Conservation (phyloP, 2,329 filamentous ascomycete genomes). For the Aphanocladium album region DNA sequence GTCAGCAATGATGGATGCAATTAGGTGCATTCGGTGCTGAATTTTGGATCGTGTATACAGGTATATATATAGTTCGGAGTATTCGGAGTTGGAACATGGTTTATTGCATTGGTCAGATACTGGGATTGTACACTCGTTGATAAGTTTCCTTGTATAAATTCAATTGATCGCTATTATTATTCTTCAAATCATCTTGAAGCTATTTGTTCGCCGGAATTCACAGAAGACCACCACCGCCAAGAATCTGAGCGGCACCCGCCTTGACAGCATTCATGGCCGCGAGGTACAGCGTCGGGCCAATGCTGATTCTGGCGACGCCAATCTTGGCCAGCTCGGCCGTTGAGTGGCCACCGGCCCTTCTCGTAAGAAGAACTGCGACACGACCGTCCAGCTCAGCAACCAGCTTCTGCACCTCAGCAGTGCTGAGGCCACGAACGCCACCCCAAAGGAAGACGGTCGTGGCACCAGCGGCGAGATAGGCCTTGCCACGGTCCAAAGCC, state of each 20-base stretch:
- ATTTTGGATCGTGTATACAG: background rate
- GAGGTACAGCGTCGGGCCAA: constrained; percentile 44
- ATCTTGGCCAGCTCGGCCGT: constrained; percentile 40
- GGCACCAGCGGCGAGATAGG: constrained; percentile 54
- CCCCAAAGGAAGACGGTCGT: constrained; percentile 59
- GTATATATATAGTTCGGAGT: background rate
- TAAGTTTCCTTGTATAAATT: background rate
- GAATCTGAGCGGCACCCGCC: constrained; percentile 27
- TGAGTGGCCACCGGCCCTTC: constrained; percentile 33
- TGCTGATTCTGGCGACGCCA: constrained; percentile 51
- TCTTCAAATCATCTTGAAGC: background rate
- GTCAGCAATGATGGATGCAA: background rate
- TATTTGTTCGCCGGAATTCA: background rate
- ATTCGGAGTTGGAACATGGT: background rate
- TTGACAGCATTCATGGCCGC: constrained; percentile 36
- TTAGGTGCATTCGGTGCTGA: background rate
- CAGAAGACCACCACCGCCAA: constrained; percentile 19
- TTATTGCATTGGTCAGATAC: background rate
- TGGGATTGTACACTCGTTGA: background rate
- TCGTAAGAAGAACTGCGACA: constrained; percentile 43
- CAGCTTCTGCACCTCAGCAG: constrained; percentile 41
- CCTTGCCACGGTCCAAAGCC: constrained; percentile 47
- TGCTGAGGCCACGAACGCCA: constrained; percentile 37
- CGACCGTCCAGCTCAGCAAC: constrained; percentile 44
- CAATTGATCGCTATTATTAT: background rate